phyloP scores from a whole-genome alignment of 1,139 yeast species.

The Keqinozyma sinolaborantium region DNA sequence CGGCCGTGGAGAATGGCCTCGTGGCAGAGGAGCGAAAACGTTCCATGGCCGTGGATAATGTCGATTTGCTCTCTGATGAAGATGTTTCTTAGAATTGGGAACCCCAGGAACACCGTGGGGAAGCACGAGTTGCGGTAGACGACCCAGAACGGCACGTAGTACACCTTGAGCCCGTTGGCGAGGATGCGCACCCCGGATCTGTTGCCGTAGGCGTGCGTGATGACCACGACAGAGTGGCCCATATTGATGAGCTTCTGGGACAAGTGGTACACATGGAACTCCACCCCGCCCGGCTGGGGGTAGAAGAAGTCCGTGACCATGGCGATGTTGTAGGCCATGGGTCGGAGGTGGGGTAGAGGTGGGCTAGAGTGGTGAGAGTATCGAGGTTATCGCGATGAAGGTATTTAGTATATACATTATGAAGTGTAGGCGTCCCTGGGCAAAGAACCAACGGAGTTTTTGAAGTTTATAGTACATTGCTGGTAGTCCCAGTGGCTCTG shows the following conservation, averaged over 20 bases:
- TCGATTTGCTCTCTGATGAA: slow-evolving; percentile 81
- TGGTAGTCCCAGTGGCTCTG: slow-evolving; percentile 86
- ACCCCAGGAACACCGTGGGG: slow-evolving; percentile 86
- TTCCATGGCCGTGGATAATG: slow-evolving; percentile 94
- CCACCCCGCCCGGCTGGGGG: slow-evolving; percentile 98
- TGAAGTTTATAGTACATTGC: slow-evolving; percentile 67
- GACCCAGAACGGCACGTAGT: slow-evolving; percentile 81
- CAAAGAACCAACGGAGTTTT: slow-evolving; percentile 49
- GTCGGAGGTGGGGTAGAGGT: background rate
- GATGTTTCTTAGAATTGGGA: slow-evolving; percentile 82
- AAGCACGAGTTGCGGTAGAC: slow-evolving; percentile 79
- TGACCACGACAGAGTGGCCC: slow-evolving; percentile 89
- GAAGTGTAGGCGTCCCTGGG: slow-evolving; percentile 39
- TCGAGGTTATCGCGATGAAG: background rate
- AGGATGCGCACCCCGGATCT: slow-evolving; percentile 78
- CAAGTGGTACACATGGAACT: slow-evolving; percentile 84
- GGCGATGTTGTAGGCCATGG: slow-evolving; percentile 42
- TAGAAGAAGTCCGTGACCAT: slow-evolving; percentile 97
- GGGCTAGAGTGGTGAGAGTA: background rate
- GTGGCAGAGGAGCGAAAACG: slow-evolving; percentile 80
- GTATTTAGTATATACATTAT: slow-evolving; percentile 1
- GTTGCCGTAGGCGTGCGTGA: slow-evolving; percentile 85
- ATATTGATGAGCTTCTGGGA: slow-evolving; percentile 72
- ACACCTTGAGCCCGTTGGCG: slow-evolving; percentile 89
- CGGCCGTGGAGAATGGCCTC: slow-evolving; percentile 89